A percentile compares a stretch with the other conserved stretches of the same genome.
Conservation (phyloP, 2,329 filamentous ascomycete species). For the Fusarium nisikadoi region DNA sequence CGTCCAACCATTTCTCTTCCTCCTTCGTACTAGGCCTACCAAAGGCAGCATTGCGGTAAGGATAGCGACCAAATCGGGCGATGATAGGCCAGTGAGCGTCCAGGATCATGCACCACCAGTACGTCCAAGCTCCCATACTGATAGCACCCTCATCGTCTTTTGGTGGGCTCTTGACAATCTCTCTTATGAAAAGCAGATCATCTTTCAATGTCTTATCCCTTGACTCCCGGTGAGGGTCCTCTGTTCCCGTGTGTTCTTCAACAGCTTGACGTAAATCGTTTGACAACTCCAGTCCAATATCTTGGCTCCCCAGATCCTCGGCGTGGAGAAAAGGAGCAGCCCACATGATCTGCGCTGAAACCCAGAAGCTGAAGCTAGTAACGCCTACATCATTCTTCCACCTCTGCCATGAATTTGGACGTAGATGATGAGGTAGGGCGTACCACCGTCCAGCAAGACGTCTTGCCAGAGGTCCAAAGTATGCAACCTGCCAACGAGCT, state of each 20-base stretch:
- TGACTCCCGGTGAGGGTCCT: not conserved
- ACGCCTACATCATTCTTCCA: not conserved
- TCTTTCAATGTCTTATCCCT: not conserved
- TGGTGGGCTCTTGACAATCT: not conserved
- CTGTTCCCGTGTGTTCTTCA: not conserved
- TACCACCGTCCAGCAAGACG: not conserved
- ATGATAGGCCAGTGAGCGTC: slow-evolving; percentile 23
- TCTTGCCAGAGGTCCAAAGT: not conserved
- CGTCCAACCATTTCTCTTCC: slow-evolving; percentile 1
- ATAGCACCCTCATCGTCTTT: not conserved
- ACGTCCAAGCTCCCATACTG: not conserved
- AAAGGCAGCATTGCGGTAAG: slow-evolving; percentile 4
- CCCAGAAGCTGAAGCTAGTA: slow-evolving; percentile 1
- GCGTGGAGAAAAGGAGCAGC: slow-evolving; percentile 7
- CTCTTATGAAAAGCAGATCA: not conserved
- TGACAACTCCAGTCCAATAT: not conserved
- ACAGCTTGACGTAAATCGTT: not conserved
- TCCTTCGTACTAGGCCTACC: not conserved
- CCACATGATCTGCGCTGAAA: slow-evolving; percentile 5
- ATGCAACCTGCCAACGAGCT: not conserved
- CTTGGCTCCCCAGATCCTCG: slow-evolving; percentile 7
- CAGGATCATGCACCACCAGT: slow-evolving; percentile 20
- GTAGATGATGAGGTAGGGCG: not conserved
- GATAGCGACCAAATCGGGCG: not conserved
- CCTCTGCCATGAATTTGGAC: not conserved